Conservation (phyloP, 192 early-diverging fungal species). For the Linnemannia zychae region DNA sequence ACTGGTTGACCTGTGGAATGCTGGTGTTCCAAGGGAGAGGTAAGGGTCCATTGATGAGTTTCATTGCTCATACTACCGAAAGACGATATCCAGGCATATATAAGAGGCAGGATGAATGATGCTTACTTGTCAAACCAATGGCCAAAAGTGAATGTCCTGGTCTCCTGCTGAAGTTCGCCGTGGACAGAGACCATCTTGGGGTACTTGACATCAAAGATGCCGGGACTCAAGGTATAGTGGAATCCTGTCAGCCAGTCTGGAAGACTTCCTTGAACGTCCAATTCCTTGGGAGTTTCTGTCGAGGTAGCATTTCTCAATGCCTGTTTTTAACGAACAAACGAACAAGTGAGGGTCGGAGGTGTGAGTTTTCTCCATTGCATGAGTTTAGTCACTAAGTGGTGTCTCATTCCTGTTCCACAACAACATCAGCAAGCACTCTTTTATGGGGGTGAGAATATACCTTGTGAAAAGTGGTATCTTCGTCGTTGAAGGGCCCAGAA, state of each 20-base stretch:
- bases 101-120: background rate
- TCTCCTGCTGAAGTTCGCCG: slow-evolving; percentile 74
- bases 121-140: slow-evolving; percentile 80
- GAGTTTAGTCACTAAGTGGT: background rate
- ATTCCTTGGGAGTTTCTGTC: slow-evolving; percentile 53
- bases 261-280: slow-evolving; percentile 68
- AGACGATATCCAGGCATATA: background rate
- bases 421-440: background rate
- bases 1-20: slow-evolving; percentile 77
- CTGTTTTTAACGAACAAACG: slow-evolving; percentile 18
- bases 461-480: slow-evolving; percentile 51
- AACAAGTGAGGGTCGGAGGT: background rate
- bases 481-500: slow-evolving; percentile 29
- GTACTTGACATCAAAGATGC: slow-evolving; percentile 75
- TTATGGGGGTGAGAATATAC: background rate
- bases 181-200: slow-evolving; percentile 67
- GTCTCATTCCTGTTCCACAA: background rate
- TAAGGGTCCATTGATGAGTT: background rate
- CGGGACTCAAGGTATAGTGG: slow-evolving; percentile 76
- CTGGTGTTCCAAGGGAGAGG: slow-evolving; percentile 32
- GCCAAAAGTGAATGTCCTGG: slow-evolving; percentile 74
- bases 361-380: background rate
- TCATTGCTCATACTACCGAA: background rate
- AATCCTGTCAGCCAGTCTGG: slow-evolving; percentile 78
- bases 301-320: slow-evolving; percentile 71